Evolutionary conservation across 208 protist genomes (phyloP).

Genomic region (Trichomonas tenax): DNA sequence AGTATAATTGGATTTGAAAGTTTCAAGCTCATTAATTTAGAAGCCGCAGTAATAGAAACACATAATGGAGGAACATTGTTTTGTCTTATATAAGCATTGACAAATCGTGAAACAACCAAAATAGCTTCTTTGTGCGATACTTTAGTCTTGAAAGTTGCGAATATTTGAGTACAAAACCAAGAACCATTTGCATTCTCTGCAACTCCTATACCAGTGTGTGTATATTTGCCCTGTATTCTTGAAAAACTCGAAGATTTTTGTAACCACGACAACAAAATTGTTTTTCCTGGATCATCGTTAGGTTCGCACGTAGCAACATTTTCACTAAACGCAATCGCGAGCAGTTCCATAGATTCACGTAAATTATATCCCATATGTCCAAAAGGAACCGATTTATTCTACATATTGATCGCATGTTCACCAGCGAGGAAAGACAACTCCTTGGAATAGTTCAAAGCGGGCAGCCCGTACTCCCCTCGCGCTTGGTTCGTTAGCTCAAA

Average conservation of each 20-base stretch:
- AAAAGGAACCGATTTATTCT: not conserved
- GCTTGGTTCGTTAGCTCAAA: not conserved
- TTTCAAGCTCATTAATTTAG: not conserved
- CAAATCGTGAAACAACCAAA: not conserved
- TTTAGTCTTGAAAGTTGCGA: not conserved
- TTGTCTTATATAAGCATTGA: not conserved
- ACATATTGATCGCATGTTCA: not conserved
- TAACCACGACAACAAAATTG: not conserved
- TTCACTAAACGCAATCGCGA: not conserved
- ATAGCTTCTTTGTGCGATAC: not conserved
- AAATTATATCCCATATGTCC: not conserved
- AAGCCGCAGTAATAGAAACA: not conserved
- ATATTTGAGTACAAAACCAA: not conserved
- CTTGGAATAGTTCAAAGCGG: not conserved
- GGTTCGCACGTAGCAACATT: not conserved
- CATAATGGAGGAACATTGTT: not conserved
- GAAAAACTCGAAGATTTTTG: not conserved
- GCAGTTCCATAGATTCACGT: not conserved
- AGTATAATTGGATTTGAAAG: not conserved
- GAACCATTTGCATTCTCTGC: not conserved
- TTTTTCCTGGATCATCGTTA: not conserved
- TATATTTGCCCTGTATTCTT: not conserved
- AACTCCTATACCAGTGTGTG: not conserved
- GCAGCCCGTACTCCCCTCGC: not conserved
- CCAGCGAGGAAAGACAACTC: not conserved